phyloP scores from a whole-genome alignment of 495 filamentous ascomycete species.

The Usnea hakonensis region DNA sequence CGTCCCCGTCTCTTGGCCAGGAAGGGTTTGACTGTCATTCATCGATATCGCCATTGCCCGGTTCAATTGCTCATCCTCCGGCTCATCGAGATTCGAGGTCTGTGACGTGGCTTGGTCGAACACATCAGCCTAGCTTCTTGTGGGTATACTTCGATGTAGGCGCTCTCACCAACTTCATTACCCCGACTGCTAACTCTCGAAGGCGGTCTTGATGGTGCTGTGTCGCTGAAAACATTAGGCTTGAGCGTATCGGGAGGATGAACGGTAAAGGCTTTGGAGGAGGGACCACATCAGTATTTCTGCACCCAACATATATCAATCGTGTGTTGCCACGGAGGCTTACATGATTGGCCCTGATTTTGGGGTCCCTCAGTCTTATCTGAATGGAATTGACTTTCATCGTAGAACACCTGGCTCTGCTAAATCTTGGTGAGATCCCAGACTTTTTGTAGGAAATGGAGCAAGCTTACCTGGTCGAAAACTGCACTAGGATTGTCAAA shows the following conservation, averaged over 20 bases:
- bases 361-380: slow-evolving; percentile 18
- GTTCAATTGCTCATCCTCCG: slow-evolving; percentile 51
- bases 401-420: slow-evolving; percentile 13
- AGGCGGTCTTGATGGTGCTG: slow-evolving; percentile 56
- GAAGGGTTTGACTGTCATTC: slow-evolving; percentile 40
- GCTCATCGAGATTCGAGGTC: slow-evolving; percentile 38
- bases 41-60: slow-evolving; percentile 47
- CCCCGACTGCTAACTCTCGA: slow-evolving; percentile 49
- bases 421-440: slow-evolving; percentile 1
- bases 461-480: slow-evolving; percentile 20
- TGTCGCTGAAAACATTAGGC: slow-evolving; percentile 20
- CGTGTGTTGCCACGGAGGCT: background rate
- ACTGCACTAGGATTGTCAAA: slow-evolving; percentile 44
- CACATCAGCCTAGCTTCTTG: slow-evolving; percentile 37
- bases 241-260: slow-evolving; percentile 20
- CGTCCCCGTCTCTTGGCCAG: slow-evolving; percentile 53
- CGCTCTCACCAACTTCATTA: background rate
- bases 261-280: slow-evolving; percentile 15
- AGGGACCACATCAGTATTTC: background rate
- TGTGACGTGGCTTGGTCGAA: slow-evolving; percentile 36
- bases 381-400: slow-evolving; percentile 23
- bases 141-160: background rate
- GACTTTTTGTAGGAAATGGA: background rate
- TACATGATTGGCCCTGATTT: slow-evolving; percentile 16
- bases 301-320: background rate